These are phyloP conservation scores for Fusarium concolor DNA, from an alignment of 2,329 filamentous ascomycete genomes.

Conservation along the genomic window DNA sequence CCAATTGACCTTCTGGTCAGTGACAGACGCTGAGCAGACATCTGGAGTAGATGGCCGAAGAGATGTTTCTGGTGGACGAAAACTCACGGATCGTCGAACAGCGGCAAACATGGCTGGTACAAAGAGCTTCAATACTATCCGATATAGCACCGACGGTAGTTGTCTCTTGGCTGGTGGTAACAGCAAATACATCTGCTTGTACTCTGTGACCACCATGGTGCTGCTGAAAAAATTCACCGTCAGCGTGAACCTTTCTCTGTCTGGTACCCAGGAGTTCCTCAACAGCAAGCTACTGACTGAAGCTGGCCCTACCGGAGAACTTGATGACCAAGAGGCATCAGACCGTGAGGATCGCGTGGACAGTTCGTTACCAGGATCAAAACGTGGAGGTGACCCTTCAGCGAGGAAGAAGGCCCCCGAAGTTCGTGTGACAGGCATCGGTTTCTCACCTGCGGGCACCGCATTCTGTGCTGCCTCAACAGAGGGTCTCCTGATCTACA, in stretches of 20 bases:
- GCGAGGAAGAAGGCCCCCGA: slow-evolving; percentile 80
- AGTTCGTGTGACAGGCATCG: slow-evolving; percentile 84
- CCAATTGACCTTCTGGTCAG: slow-evolving; percentile 93
- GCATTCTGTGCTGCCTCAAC: slow-evolving; percentile 96
- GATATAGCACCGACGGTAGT: slow-evolving; percentile 91
- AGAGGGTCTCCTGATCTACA: slow-evolving; percentile 94
- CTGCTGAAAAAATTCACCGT: slow-evolving; percentile 96
- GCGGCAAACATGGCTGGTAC: slow-evolving; percentile 91
- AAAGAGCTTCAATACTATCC: slow-evolving; percentile 88
- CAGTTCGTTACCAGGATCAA: slow-evolving; percentile 82
- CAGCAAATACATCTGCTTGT: slow-evolving; percentile 98
- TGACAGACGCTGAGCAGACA: slow-evolving; percentile 87
- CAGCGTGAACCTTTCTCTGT: slow-evolving; percentile 92
- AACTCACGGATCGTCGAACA: slow-evolving; percentile 86
- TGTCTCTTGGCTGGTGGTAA: slow-evolving; percentile 92
- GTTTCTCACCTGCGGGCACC: slow-evolving; percentile 88
- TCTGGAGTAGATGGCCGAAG: slow-evolving; percentile 88
- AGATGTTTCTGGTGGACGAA: slow-evolving; percentile 93
- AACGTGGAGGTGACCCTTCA: slow-evolving; percentile 81
- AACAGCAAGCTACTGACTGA: slow-evolving; percentile 94
- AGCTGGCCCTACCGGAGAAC: slow-evolving; percentile 83
- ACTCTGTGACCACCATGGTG: slow-evolving; percentile 92
- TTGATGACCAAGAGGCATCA: slow-evolving; percentile 89
- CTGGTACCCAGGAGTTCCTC: slow-evolving; percentile 95
- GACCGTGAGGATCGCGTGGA: slow-evolving; percentile 89